These are phyloP conservation scores for Ophiostoma himal-ulmi DNA, from an alignment of 2,329 filamentous ascomycete species.

Conservation along the genomic window DNA sequence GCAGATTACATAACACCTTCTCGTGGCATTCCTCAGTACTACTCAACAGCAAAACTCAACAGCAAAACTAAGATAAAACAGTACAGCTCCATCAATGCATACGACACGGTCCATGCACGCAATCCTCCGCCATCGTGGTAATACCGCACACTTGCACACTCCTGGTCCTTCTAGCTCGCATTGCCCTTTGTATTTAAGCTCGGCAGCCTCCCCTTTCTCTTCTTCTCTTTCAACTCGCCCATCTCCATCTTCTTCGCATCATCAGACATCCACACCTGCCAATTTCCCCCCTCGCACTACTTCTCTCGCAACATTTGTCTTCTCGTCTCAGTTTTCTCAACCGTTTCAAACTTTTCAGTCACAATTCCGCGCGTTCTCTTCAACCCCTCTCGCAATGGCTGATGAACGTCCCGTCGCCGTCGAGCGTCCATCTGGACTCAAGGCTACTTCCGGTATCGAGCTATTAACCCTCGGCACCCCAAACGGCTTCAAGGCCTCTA, in stretches of 20 bases:
- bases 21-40: not conserved
- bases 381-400: not conserved
- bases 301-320: not conserved
- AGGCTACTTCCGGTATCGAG: conserved; percentile 59
- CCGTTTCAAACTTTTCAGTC: not conserved
- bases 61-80: not conserved
- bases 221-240: not conserved
- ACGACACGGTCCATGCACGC: not conserved
- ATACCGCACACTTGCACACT: not conserved
- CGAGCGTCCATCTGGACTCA: conserved; percentile 39
- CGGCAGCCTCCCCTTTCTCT: not conserved
- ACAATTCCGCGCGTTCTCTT: not conserved
- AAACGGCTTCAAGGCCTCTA: conserved; percentile 46
- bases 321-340: not conserved
- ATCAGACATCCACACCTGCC: not conserved
- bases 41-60: not conserved
- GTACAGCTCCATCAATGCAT: not conserved
- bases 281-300: not conserved
- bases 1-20: not conserved
- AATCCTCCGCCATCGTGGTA: not conserved
- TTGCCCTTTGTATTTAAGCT: not conserved
- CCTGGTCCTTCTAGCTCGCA: not conserved
- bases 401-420: not conserved
- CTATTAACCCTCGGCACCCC: conserved; percentile 50
- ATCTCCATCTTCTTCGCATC: not conserved